A percentile compares a stretch with the other conserved stretches of the same genome.
phyloP scores from a whole-genome alignment of 73 alveolate genomes.

The Durusdinium trenchii region DNA sequence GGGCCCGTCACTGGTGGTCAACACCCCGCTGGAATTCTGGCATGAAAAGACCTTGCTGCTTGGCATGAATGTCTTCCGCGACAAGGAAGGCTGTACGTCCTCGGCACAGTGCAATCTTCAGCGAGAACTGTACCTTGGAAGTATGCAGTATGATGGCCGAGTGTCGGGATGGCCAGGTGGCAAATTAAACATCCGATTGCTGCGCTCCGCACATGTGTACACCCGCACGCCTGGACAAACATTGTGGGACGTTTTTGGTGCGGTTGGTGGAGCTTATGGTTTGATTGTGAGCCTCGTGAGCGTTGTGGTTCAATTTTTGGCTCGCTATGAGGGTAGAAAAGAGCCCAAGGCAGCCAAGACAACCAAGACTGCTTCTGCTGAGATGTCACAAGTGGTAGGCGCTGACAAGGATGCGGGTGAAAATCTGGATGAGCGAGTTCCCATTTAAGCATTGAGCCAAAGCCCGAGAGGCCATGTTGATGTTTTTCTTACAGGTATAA shows the following conservation, averaged over 20 bases:
- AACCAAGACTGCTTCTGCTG: too few relatives aligned
- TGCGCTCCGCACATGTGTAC: constrained; percentile 72
- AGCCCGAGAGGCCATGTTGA: too few relatives aligned
- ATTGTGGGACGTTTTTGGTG: constrained; percentile 64
- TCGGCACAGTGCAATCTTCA: constrained; percentile 28
- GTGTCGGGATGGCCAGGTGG: constrained; percentile 72
- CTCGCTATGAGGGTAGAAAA: not conserved
- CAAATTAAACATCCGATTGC: constrained; percentile 39
- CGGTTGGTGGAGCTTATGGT: constrained; percentile 67
- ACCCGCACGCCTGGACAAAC: constrained; percentile 69
- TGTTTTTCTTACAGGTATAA: too few relatives aligned
- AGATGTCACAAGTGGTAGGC: too few relatives aligned
- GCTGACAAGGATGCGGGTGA: too few relatives aligned
- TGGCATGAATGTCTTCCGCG: constrained; percentile 60
- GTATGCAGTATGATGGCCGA: constrained; percentile 90
- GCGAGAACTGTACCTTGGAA: constrained; percentile 63
- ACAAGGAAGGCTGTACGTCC: constrained; percentile 44
- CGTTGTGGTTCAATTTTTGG: not conserved
- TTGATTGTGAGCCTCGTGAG: constrained; percentile 13
- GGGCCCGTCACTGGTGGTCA: constrained; percentile 71
- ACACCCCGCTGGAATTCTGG: constrained; percentile 78
- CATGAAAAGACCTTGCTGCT: constrained; percentile 47
- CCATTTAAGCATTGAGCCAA: too few relatives aligned
- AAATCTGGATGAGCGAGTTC: too few relatives aligned
- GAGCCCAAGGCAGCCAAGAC: too few relatives aligned